A percentile compares a stretch with the other conserved stretches of the same genome.
These are phyloP conservation scores for Fraxinus cuspidata DNA, from an alignment of 257 asterid species.

Conservation along the genomic window DNA sequence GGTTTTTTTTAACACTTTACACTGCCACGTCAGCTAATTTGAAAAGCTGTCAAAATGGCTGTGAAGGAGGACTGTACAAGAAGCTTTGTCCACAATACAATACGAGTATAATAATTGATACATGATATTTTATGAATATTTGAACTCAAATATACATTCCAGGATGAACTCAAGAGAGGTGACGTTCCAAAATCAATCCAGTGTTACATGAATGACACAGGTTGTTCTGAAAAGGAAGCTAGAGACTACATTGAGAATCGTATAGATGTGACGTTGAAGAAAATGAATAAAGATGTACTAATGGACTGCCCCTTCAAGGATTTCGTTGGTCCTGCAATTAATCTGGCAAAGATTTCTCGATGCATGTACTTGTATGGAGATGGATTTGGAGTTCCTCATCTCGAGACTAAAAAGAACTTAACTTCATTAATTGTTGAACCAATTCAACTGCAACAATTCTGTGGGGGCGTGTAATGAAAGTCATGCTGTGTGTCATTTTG, in stretches of 20 bases:
- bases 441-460: slow-evolving; percentile 3
- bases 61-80: no score
- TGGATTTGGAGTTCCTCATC: slow-evolving; percentile 48
- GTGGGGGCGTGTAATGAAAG: background rate
- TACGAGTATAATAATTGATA: background rate
- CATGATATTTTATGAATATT: background rate
- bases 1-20: no score
- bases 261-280: slow-evolving; percentile 33
- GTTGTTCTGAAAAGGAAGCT: slow-evolving; percentile 47
- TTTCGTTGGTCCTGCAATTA: slow-evolving; percentile 34
- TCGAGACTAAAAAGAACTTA: slow-evolving; percentile 37
- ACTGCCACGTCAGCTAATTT: no score
- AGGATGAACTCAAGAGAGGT: slow-evolving; percentile 55
- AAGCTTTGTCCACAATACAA: no score
- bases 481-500: background rate
- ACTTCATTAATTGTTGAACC: slow-evolving; percentile 39
- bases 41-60: no score
- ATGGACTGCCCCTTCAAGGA: slow-evolving; percentile 29
- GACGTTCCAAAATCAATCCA: slow-evolving; percentile 49
- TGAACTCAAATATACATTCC: background rate
- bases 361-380: slow-evolving; percentile 50
- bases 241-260: slow-evolving; percentile 30
- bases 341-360: slow-evolving; percentile 44
- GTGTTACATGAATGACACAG: slow-evolving; percentile 49
- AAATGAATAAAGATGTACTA: slow-evolving; percentile 39